phyloP scores from a whole-genome alignment of 2,329 filamentous ascomycete genomes.

The Juglanconis juglandina region DNA sequence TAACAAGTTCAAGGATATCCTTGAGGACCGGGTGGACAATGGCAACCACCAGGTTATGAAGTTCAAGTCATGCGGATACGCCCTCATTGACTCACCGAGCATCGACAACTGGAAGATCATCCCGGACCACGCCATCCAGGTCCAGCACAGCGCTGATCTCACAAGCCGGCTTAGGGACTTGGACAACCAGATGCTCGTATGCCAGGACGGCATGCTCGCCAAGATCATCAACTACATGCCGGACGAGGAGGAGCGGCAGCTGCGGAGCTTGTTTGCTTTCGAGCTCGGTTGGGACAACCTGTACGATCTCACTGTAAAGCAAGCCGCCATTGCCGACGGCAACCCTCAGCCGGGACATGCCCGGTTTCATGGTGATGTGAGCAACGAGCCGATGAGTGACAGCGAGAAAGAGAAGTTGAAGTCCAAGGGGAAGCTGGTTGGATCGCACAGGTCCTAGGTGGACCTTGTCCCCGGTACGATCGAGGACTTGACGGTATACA shows the following conservation, averaged over 20 bases:
- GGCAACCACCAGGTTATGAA: constrained; percentile 36
- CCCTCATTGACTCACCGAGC: constrained; percentile 35
- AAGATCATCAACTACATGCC: constrained; percentile 30
- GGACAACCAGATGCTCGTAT: constrained; percentile 33
- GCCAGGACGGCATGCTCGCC: constrained; percentile 33
- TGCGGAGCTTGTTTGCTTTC: constrained; percentile 33
- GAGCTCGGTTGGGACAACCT: constrained; percentile 34
- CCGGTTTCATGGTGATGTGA: constrained; percentile 36
- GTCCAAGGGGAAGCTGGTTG: constrained; percentile 8
- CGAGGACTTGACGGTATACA: constrained; percentile 2
- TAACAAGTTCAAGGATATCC: constrained; percentile 18
- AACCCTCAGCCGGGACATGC: constrained; percentile 33
- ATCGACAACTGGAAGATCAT: constrained; percentile 37
- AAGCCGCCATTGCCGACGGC: constrained; percentile 34
- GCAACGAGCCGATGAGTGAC: constrained; percentile 19
- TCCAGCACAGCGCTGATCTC: constrained; percentile 14
- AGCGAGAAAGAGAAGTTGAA: not conserved
- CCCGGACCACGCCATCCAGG: constrained; percentile 19
- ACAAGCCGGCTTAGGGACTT: constrained; percentile 13
- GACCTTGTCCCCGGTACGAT: not conserved
- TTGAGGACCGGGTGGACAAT: constrained; percentile 27
- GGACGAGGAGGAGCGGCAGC: constrained; percentile 26
- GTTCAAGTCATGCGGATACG: constrained; percentile 62
- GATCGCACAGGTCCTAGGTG: constrained; percentile 3
- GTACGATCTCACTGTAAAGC: constrained; percentile 30